phyloP scores from a whole-genome alignment of 805 yeast genomes.

The Starmera amethionina region DNA sequence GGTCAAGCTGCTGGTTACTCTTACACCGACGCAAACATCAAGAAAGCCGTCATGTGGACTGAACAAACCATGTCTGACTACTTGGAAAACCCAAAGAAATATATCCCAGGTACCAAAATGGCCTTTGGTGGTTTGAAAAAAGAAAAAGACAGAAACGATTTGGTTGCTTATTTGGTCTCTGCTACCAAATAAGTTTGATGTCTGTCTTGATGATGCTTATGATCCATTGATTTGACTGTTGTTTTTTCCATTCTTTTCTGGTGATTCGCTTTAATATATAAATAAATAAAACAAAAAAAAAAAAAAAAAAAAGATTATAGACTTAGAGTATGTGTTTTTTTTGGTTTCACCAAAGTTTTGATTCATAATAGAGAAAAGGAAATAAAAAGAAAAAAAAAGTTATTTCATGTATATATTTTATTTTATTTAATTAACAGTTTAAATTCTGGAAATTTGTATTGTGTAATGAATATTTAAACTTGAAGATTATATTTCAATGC shows the following conservation, averaged over 20 bases:
- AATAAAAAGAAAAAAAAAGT: background rate
- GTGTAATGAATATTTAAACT: background rate
- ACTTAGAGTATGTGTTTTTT: too few species aligned
- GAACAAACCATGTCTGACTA: constrained; percentile 88
- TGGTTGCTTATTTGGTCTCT: constrained; percentile 70
- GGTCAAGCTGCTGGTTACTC: constrained; percentile 92
- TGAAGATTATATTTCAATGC: constrained; percentile 1
- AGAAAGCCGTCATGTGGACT: constrained; percentile 83
- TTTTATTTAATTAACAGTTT: background rate
- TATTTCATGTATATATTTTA: background rate
- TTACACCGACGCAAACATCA: constrained; percentile 97
- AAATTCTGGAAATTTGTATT: too few species aligned
- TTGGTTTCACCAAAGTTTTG: background rate
- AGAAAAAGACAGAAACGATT: constrained; percentile 96
- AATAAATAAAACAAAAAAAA: background rate
- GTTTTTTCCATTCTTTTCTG: too few species aligned
- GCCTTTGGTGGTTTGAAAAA: constrained; percentile 99
- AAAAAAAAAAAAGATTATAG: too few species aligned
- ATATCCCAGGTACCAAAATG: constrained; percentile 99
- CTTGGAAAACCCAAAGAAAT: constrained; percentile 99
- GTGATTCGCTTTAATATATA: too few species aligned
- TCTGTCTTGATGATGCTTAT: background rate
- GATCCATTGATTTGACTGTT: background rate
- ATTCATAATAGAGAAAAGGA: background rate
- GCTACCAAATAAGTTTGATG: constrained; percentile 35